Conservation (phyloP, 2,329 filamentous ascomycete species). For the Hypoxylon sp. region DNA sequence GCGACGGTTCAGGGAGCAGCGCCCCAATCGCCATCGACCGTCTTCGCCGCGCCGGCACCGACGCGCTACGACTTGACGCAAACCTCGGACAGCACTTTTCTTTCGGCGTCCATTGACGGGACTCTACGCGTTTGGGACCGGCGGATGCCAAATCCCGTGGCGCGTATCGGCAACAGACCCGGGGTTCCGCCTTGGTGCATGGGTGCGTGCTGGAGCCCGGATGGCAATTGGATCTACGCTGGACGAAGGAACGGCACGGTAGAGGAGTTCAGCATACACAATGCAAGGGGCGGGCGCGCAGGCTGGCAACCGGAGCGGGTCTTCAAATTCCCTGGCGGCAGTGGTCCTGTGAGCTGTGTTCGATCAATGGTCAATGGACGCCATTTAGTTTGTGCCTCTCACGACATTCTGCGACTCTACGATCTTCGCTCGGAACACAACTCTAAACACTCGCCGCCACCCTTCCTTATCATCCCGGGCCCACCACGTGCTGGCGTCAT, state of each 20-base stretch:
- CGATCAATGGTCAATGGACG: slow-evolving; percentile 92
- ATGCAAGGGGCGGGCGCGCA: slow-evolving; percentile 71
- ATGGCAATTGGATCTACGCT: slow-evolving; percentile 95
- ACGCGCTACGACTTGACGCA: slow-evolving; percentile 68
- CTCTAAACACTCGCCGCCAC: slow-evolving; percentile 82
- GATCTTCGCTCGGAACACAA: slow-evolving; percentile 79
- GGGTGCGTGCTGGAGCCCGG: slow-evolving; percentile 95
- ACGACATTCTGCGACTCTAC: slow-evolving; percentile 94
- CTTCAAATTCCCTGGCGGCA: slow-evolving; percentile 90
- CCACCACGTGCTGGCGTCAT: slow-evolving; percentile 88
- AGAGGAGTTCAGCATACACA: slow-evolving; percentile 92
- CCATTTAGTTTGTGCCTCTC: slow-evolving; percentile 92
- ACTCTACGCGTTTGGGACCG: slow-evolving; percentile 94
- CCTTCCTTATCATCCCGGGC: slow-evolving; percentile 96
- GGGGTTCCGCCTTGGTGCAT: slow-evolving; percentile 96
- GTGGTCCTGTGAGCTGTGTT: slow-evolving; percentile 89
- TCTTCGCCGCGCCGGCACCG: slow-evolving; percentile 58
- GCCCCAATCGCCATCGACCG: slow-evolving; percentile 55
- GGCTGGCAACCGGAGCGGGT: slow-evolving; percentile 81
- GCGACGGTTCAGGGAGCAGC: slow-evolving; percentile 37
- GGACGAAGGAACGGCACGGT: slow-evolving; percentile 92
- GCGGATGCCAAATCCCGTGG: slow-evolving; percentile 81
- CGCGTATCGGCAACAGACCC: slow-evolving; percentile 80
- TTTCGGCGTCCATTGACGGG: slow-evolving; percentile 90
- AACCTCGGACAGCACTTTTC: slow-evolving; percentile 83